Base-by-base conservation (phyloP, 495 filamentous ascomycete species). In the Neurospora africana region DNA sequence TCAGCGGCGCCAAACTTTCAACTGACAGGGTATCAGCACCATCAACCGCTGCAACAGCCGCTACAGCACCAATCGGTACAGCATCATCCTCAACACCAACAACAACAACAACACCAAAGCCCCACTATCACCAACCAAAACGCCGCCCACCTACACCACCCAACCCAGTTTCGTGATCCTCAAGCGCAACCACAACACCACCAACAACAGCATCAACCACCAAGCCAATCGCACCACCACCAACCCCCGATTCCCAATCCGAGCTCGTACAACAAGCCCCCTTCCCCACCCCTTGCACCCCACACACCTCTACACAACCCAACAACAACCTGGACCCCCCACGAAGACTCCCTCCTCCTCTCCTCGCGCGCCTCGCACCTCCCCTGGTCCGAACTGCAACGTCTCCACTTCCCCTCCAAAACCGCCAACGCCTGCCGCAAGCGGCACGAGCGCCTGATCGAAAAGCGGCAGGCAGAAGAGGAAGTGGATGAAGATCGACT, bases 361-460 rank as follows among this genome's bases (percentile, higher is more conserved):
- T 33, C 53, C 27, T 35, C 30, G 27, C 53, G 53, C 53, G 23
- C 53, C 13, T 65, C 53, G 0, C 6, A 35, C 15, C 27, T 33
- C 6, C 53, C 53, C 70, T 94, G 91, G 91, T 83, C 84, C n/a
- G 87, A 89, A 19, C 91, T 94, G 73, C 88, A 91, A 71, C 82
- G 81, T 39, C 82, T 81, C 27, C 85, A 91, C 81, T 94, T 94
- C 76, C 90, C 89, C 8, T 80, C 77, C 75, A 93, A 93, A 80
- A 90, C 90, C 21, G 84, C 90, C 21, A 94, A 94, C 80, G 91
- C 91, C 17, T 94, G 91, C 80, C 90, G 91, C 19, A 94, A 94
- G 79, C 86, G 91, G 41, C 89, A 93, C 76, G 91, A 93, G 79
- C 82, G 91, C 35, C 81, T 93, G 72, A 88, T 92, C 83, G 90